Conservation (phyloP, 805 yeast genomes). For the Pichia phayaonensis region DNA sequence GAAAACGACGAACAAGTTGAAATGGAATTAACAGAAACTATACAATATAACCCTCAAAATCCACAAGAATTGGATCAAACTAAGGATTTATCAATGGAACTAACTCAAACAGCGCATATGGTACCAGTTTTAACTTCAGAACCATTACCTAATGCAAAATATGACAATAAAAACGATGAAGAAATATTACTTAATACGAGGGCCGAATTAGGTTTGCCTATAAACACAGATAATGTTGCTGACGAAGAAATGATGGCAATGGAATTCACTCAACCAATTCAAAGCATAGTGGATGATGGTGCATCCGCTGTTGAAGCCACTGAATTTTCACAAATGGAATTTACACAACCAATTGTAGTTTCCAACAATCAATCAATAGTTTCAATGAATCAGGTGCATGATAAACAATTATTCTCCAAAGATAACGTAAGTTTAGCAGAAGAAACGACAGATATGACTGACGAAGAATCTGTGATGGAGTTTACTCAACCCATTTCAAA, state of each 20-base stretch:
- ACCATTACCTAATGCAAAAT: neutral
- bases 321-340: conserved; percentile 9
- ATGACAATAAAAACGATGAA: neutral
- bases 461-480: conserved; percentile 4
- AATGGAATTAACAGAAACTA: conserved; percentile 5
- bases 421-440: neutral
- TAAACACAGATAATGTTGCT: neutral
- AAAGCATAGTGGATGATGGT: neutral
- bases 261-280: conserved; percentile 15
- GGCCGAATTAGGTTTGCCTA: neutral
- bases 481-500: conserved; percentile 1
- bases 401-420: neutral
- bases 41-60: neutral
- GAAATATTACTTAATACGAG: neutral
- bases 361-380: neutral
- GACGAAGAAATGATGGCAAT: conserved; percentile 10
- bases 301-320: neutral
- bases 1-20: neutral
- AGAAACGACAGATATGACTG: neutral
- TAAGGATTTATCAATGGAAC: conserved; percentile 1
- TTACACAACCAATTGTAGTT: conserved; percentile 11
- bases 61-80: neutral
- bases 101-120: neutral
- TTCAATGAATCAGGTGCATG: neutral
- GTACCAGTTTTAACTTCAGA: neutral